phyloP scores from a whole-genome alignment of 257 asterid genomes.

The Solanum tarapatanum region DNA sequence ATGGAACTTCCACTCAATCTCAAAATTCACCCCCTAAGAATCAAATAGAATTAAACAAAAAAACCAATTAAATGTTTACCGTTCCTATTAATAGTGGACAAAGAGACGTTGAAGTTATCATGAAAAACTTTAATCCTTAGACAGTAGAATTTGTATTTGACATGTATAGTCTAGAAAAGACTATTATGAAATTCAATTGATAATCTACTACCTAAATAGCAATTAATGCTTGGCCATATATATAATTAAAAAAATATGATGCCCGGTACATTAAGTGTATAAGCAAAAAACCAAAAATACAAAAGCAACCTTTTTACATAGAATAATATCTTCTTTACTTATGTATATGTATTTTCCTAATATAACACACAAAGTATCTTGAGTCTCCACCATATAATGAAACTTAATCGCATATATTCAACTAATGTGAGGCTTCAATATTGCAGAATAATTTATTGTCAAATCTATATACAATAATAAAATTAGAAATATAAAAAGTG shows the following conservation, averaged over 20 bases:
- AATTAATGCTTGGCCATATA: too few species aligned
- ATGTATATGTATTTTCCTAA: too few species aligned
- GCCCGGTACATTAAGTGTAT: background rate
- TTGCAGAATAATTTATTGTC: background rate
- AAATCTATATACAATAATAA: background rate
- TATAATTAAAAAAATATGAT: too few species aligned
- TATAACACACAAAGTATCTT: background rate
- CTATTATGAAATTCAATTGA: too few species aligned
- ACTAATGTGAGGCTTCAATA: background rate
- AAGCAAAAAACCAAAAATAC: background rate
- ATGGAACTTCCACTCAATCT: too few species aligned
- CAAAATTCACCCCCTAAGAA: too few species aligned
- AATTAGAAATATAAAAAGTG: background rate
- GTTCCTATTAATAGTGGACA: background rate
- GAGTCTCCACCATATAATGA: background rate
- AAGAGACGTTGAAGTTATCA: background rate
- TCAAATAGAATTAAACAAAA: too few species aligned
- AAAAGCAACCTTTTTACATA: background rate
- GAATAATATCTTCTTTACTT: background rate
- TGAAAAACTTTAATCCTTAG: background rate
- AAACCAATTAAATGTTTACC: background rate
- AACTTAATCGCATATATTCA: background rate
- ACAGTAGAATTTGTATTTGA: background rate
- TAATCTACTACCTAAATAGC: too few species aligned
- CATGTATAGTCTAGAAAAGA: background rate